phyloP scores from a whole-genome alignment of 176 grass and related monocot genomes.

The Saccharum spontaneum region DNA sequence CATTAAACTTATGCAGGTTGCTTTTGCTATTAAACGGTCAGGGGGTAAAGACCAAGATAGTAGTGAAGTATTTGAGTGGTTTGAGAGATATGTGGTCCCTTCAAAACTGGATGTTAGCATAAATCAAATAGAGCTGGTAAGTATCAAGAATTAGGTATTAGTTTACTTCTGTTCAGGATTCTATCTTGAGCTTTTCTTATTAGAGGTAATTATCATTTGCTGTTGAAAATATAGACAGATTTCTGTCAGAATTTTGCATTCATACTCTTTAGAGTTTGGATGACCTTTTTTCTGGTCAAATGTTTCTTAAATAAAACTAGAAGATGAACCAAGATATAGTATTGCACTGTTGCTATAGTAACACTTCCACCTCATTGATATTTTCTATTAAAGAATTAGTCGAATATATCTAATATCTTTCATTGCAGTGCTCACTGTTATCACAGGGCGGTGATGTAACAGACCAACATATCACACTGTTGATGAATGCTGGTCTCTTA shows the following conservation, averaged over 20 bases:
- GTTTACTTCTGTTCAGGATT: constrained; percentile 20
- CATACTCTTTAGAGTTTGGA: neutral
- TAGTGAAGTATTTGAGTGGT: constrained; percentile 77
- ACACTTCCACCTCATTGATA: neutral
- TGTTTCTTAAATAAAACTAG: constrained; percentile 5
- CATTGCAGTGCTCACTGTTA: constrained; percentile 69
- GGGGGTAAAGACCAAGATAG: constrained; percentile 43
- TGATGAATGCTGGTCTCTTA: constrained; percentile 82
- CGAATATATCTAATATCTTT: constrained; percentile 14
- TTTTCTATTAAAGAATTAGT: neutral
- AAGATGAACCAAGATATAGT: neutral
- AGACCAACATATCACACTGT: constrained; percentile 74
- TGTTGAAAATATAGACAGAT: constrained; percentile 13
- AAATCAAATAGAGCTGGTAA: constrained; percentile 70
- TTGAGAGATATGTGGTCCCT: constrained; percentile 69
- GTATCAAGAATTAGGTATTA: neutral
- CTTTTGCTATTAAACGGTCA: constrained; percentile 55
- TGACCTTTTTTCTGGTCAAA: neutral
- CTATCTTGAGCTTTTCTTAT: constrained; percentile 6
- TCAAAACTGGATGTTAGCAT: constrained; percentile 78
- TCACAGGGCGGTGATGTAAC: constrained; percentile 63
- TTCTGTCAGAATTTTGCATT: neutral
- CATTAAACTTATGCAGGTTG: constrained; percentile 44
- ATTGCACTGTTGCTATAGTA: neutral
- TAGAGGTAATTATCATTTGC: constrained; percentile 1